Evolutionary conservation across 2,329 filamentous ascomycete species (phyloP), one percentile per base, ranked within the genome.

Genomic region (Talaromyces sp.): DNA sequence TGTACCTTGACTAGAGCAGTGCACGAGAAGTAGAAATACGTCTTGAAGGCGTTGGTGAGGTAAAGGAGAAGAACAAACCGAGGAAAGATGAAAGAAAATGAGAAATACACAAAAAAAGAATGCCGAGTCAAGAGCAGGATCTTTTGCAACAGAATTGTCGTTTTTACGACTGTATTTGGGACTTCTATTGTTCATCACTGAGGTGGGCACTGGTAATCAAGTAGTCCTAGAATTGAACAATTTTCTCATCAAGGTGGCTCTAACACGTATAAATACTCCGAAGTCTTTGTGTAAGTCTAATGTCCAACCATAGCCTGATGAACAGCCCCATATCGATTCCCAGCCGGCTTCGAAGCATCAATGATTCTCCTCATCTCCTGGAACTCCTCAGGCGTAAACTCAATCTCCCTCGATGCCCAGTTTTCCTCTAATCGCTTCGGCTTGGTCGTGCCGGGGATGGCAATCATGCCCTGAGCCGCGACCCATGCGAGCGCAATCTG

Each of bases 371-470:
- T 71, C 71, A 82, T 77, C 64, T 80, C 77, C 39, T 68, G 52
- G 67, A 73, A 69, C 60, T 82, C 80, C 35, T 78, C 76, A 24
- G 77, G 73, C 0, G 73, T 76, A 43, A 80, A 64, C 1, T 77
- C 72, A 54, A 80, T 67, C 10, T 79, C 69, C 27, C 76, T 65
- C 1, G 77, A 79, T 0, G 70, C 70, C 74, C 74, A 79, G 63
- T 81, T 82, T 60, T 80, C 75, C 56, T 79, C 77, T 7, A 81
- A 58, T 0, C 80, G 73, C 3, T 66, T 57, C 0, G 74, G 64
- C 67, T 81, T 82, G 0, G 79, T 82, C 0, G 79, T 81, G 1
- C 82, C 82, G 0, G 82, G 81, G 58, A 83, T 83, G 0, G 81
- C 72, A 65, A 83, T 81, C 71, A 81, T 70, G 0, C 76, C 75